Percentiles rank a stretch among this genome's conserved stretches.
These are phyloP conservation scores for Aureobasidium sp. DNA, from an alignment of 2,329 filamentous ascomycete species.

Conservation along the genomic window DNA sequence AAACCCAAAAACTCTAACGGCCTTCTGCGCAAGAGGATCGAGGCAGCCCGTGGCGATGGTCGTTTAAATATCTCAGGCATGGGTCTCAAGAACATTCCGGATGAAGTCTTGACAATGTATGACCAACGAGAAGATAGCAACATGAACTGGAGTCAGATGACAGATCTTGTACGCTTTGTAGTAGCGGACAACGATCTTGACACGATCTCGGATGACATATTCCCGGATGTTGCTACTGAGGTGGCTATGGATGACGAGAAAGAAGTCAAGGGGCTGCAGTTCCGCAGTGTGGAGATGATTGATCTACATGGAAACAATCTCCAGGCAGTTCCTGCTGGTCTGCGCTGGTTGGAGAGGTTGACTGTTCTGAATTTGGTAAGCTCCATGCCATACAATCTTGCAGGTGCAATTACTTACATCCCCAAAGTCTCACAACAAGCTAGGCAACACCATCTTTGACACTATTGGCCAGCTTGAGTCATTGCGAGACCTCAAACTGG, in stretches of 20 bases:
- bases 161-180: slow-evolving; percentile 75
- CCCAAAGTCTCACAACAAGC: slow-evolving; percentile 64
- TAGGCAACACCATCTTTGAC: slow-evolving; percentile 63
- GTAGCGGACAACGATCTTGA: slow-evolving; percentile 86
- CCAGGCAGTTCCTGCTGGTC: slow-evolving; percentile 60
- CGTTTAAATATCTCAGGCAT: slow-evolving; percentile 82
- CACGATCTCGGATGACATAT: slow-evolving; percentile 61
- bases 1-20: slow-evolving; percentile 51
- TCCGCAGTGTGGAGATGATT: slow-evolving; percentile 69
- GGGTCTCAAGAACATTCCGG: slow-evolving; percentile 67
- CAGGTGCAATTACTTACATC: not conserved
- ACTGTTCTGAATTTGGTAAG: slow-evolving; percentile 64
- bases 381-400: not conserved
- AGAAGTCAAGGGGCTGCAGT: slow-evolving; percentile 57
- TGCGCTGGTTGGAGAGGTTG: slow-evolving; percentile 63
- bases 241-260: slow-evolving; percentile 58
- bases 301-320: slow-evolving; percentile 83
- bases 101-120: slow-evolving; percentile 85
- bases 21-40: slow-evolving; percentile 63
- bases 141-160: slow-evolving; percentile 79
- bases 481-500: slow-evolving; percentile 72
- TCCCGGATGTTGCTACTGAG: slow-evolving; percentile 57
- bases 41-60: slow-evolving; percentile 65
- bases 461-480: slow-evolving; percentile 63
- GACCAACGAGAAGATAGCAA: slow-evolving; percentile 55